These are phyloP conservation scores for Terana coerulea DNA, from an alignment of 768 basidiomycete species.

Conservation along the genomic window DNA sequence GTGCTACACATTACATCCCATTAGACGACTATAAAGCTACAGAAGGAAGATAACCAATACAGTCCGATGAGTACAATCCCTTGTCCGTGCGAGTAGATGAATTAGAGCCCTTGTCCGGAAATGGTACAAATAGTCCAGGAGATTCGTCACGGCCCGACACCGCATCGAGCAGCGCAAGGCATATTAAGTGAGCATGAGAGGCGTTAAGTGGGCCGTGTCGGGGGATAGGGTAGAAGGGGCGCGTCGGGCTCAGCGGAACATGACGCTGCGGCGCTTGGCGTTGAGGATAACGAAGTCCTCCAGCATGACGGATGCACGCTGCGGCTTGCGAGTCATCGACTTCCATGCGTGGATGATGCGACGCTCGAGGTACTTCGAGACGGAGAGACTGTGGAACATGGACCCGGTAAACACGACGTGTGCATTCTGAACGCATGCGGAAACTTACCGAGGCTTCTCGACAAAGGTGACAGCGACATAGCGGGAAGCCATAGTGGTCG, in stretches of 20 bases:
- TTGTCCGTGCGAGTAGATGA: too few species aligned
- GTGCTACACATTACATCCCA: too few species aligned
- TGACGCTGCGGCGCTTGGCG: conserved; percentile 48
- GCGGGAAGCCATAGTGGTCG: conserved; percentile 16
- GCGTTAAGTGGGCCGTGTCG: background rate
- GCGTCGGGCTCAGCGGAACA: conserved; percentile 27
- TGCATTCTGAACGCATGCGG: background rate
- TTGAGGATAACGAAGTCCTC: conserved; percentile 64
- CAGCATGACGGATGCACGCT: conserved; percentile 50
- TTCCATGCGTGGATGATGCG: conserved; percentile 62
- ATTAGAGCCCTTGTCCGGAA: too few species aligned
- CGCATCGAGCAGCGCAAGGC: too few species aligned
- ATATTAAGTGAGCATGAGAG: too few species aligned
- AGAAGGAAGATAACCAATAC: too few species aligned
- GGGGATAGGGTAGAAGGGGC: background rate
- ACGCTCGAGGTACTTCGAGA: conserved; percentile 50
- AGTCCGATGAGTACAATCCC: too few species aligned
- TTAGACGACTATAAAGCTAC: too few species aligned
- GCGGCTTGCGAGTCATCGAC: conserved; percentile 47
- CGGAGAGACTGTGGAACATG: conserved; percentile 24
- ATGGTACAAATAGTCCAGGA: too few species aligned
- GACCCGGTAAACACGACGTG: background rate
- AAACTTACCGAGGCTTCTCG: conserved; percentile 20
- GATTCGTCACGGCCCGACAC: too few species aligned
- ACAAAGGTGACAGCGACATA: conserved; percentile 13